Evolutionary conservation across 257 asterid species (phyloP), one percentile per base, ranked within the genome.

Genomic region (Perilla frutescens): DNA sequence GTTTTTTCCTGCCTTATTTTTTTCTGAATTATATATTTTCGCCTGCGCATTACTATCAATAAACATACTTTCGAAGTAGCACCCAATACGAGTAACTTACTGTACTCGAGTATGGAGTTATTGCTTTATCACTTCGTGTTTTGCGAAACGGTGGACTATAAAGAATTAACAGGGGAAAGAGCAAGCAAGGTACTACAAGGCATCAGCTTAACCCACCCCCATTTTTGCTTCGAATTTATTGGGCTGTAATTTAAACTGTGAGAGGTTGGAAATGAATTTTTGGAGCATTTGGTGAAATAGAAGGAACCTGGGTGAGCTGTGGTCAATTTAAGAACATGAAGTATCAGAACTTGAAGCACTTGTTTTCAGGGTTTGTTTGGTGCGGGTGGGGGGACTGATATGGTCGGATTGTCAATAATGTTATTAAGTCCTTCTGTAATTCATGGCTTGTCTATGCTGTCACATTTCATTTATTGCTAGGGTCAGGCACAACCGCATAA

Each of bases 291-390:
- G 37, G 43, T 14, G 37, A 71, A 14, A 4, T 5, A 70, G 26
- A 20, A 20, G 26, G 26, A 20, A 70, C 44, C 44, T 29, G 58
- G 9, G 66, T 8, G 55, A 41, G 29, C 44, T 7, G 44, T 26
- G 0, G 15, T 7, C 59, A 58, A 59, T 32, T 47, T 59, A 59
- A 62, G 40, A 20, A 44, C 64, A 54, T 40, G 14, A 34, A 47
- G 45, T 71, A 20, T 53, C 53, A n/a, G 62, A 50, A 2, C 70
- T 63, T 13, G 57, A 73, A 40, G 45, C 71, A 12, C 53, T 43
- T 34, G 58, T 43, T 43, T 7, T 9, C 10, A 6, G 37, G 37
- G 3, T 34, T 20, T 20, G 26, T 20, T 1, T 20, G 26, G 26
- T 20, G 26, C 26, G 26, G 37, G 4, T 34, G 37, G 37, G 37